Conservation (phyloP, 2,329 filamentous ascomycete species). For the Monilinia fructigena region DNA sequence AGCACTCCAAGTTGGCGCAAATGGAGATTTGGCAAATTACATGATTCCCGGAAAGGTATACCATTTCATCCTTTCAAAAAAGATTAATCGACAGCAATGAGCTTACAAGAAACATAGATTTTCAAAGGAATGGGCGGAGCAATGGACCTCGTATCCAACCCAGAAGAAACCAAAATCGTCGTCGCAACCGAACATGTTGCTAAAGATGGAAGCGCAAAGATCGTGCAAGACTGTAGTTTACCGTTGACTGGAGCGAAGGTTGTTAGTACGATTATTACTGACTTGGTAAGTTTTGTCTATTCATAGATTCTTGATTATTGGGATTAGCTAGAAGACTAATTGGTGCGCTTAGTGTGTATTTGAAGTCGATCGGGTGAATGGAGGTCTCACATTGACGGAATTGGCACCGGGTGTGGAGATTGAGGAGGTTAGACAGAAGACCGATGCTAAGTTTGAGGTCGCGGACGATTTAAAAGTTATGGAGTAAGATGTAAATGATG, state of each 20-base stretch:
- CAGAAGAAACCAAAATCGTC: slow-evolving; percentile 68
- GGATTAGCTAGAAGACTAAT: neutral
- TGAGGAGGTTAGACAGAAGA: slow-evolving; percentile 68
- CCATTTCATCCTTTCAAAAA: neutral
- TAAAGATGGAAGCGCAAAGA: slow-evolving; percentile 65
- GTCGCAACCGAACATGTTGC: slow-evolving; percentile 68
- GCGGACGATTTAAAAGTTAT: slow-evolving; percentile 56
- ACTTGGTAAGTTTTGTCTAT: slow-evolving; percentile 56
- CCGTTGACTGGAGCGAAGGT: slow-evolving; percentile 64
- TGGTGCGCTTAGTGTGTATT: slow-evolving; percentile 59
- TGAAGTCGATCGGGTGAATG: slow-evolving; percentile 62
- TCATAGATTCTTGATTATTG: neutral
- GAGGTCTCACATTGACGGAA: slow-evolving; percentile 66
- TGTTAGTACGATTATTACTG: slow-evolving; percentile 70
- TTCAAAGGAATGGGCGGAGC: slow-evolving; percentile 82
- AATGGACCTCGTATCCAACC: slow-evolving; percentile 71
- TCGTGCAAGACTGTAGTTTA: slow-evolving; percentile 62
- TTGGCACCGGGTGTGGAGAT: slow-evolving; percentile 66
- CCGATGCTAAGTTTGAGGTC: slow-evolving; percentile 65
- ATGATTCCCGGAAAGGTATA: slow-evolving; percentile 85
- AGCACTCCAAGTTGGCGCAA: slow-evolving; percentile 64
- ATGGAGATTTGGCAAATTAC: slow-evolving; percentile 80
- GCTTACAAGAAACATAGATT: slow-evolving; percentile 34
- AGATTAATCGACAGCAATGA: neutral
- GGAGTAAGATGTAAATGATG: slow-evolving; percentile 28